Conservation (phyloP, 768 basidiomycete species). For the Leccinum variicolor region DNA sequence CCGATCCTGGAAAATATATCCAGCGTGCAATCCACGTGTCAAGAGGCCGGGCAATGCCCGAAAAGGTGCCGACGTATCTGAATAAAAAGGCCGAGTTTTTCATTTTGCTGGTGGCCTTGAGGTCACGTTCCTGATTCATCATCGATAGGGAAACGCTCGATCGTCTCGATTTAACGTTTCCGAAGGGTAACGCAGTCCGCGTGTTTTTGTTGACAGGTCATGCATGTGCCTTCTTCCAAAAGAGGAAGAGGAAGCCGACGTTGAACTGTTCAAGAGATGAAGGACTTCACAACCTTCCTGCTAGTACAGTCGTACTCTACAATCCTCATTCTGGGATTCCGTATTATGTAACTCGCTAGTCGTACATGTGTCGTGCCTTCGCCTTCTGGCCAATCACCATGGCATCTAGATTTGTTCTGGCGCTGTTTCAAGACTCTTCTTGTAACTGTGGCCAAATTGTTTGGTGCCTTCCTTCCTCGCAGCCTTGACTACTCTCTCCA, state of each 20-base stretch:
- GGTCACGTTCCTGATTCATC: conserved; percentile 5
- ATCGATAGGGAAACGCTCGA: conserved; percentile 81
- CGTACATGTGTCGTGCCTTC: not conserved
- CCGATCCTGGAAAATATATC: not conserved
- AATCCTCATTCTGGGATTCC: not conserved
- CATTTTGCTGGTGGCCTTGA: not conserved
- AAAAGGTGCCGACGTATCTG: not conserved
- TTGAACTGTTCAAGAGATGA: conserved; percentile 67
- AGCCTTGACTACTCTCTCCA: conserved; percentile 71
- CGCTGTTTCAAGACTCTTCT: conserved; percentile 48
- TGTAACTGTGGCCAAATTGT: conserved; percentile 70
- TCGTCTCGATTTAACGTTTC: conserved; percentile 91
- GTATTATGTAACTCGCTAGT: not conserved
- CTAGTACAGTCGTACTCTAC: not conserved
- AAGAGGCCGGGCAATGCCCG: not conserved
- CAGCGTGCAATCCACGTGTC: not conserved
- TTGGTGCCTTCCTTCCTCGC: conserved; percentile 59
- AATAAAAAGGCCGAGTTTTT: not conserved
- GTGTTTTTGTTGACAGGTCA: conserved; percentile 59
- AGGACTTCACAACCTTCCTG: not conserved
- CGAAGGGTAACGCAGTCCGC: conserved; percentile 84
- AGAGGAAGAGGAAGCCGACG: conserved; percentile 83
- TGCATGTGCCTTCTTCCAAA: conserved; percentile 66
- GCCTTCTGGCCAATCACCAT: too few species aligned
- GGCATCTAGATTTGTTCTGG: conserved; percentile 21